Evolutionary conservation across 2,329 filamentous ascomycete genomes (phyloP), one percentile per base, ranked within the genome.

Genomic region (Graphilbum sp.): DNA sequence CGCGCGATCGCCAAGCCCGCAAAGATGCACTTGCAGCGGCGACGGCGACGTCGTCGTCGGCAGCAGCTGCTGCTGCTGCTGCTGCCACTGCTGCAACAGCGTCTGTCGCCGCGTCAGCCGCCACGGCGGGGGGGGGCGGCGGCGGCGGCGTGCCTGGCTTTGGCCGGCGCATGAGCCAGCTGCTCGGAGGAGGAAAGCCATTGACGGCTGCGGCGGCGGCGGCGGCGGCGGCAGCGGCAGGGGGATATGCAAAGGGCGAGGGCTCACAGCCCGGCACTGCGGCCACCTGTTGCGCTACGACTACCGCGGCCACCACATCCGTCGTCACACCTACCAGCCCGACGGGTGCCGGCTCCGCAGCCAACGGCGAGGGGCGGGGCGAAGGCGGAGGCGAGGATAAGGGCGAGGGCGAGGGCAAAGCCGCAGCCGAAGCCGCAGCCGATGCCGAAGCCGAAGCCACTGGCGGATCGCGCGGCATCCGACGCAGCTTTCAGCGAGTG

Each of bases 401-500:
- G n/a, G n/a, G n/a, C n/a, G n/a, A n/a, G n/a, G n/a, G n/a, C n/a
- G n/a, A n/a, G n/a, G n/a, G n/a, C n/a, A n/a, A n/a, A n/a, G n/a
- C n/a, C n/a, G n/a, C n/a, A n/a, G n/a, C n/a, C n/a, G n/a, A n/a
- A n/a, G n/a, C n/a, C n/a, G n/a, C n/a, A n/a, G n/a, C n/a, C n/a
- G n/a, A n/a, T n/a, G n/a, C n/a, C n/a, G n/a, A n/a, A n/a, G n/a
- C n/a, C n/a, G 41, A 45, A 27, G 34, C 27, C 3, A 36, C 17
- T 31, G 38, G 36, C 15, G 38, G 37, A 19, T 34, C 43, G 24
- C 56, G 50, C 39, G 51, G 52, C 8, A 48, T 59, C 35, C 49
- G 49, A 29, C 54, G 47, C 39, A 56, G 56, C 35, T 33, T 59
- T 19, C 55, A 58, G 37, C 50, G 52, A 15, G 55, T 56, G 4